Evolutionary conservation across 164 flowering plant species (phyloP).

Genomic region (Annona cherimola): DNA sequence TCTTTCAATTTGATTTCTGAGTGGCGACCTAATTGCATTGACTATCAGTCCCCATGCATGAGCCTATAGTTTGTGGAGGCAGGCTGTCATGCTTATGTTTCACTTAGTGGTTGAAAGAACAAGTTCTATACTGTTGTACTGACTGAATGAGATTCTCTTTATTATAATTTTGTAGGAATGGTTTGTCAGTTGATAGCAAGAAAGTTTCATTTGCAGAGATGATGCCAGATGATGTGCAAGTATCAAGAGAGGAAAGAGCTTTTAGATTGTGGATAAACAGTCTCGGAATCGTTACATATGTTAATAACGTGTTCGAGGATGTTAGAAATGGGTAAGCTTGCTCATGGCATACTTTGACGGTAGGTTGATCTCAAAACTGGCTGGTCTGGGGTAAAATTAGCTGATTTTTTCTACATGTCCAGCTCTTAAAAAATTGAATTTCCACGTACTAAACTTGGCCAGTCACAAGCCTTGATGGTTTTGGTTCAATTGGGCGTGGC

Average conservation of each 20-base stretch:
- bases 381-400: neutral
- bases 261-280: constrained; percentile 90
- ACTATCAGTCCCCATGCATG: too few species aligned
- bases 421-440: too few species aligned
- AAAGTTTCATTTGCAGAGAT: constrained; percentile 81
- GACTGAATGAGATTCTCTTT: neutral
- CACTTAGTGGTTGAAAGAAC: neutral
- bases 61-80: too few species aligned
- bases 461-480: too few species aligned
- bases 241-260: constrained; percentile 86
- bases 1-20: too few species aligned
- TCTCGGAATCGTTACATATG: constrained; percentile 67
- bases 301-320: constrained; percentile 90
- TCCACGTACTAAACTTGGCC: too few species aligned
- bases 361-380: neutral
- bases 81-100: neutral
- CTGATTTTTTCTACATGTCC: too few species aligned
- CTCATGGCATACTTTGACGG: neutral
- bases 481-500: too few species aligned
- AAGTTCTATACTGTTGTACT: neutral
- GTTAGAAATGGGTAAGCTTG: constrained; percentile 81
- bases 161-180: constrained; percentile 51
- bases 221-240: constrained; percentile 86
- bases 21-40: too few species aligned
- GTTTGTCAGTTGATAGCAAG: constrained; percentile 62